A percentile compares a stretch with the other conserved stretches of the same genome.
phyloP scores from a whole-genome alignment of 257 asterid genomes.

The Nicotiana benthamiana region DNA sequence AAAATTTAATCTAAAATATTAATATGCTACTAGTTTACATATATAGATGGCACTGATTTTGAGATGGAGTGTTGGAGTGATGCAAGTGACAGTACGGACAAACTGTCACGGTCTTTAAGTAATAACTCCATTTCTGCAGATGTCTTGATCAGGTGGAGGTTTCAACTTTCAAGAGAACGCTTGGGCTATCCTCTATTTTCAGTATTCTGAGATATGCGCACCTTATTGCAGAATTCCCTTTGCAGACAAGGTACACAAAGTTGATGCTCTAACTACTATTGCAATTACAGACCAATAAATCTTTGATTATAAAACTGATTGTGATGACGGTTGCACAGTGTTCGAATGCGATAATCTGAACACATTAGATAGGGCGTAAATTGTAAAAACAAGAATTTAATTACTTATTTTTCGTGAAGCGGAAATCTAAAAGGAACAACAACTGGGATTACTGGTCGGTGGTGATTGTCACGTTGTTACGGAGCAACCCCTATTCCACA shows the following conservation, averaged over 20 bases:
- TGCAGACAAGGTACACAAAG: slow-evolving; percentile 14
- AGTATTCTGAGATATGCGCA: slow-evolving; percentile 14
- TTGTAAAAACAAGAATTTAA: too few species aligned
- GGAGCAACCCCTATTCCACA: too few species aligned
- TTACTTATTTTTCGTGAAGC: too few species aligned
- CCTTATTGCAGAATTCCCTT: slow-evolving; percentile 26
- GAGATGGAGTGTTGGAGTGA: slow-evolving; percentile 13
- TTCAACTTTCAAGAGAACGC: slow-evolving; percentile 6
- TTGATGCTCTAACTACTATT: background rate
- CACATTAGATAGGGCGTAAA: too few species aligned
- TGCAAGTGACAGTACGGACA: slow-evolving; percentile 10
- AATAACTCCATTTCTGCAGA: slow-evolving; percentile 13
- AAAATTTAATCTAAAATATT: too few species aligned
- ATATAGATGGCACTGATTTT: background rate
- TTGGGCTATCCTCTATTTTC: slow-evolving; percentile 23
- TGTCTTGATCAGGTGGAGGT: slow-evolving; percentile 3
- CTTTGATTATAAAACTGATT: background rate
- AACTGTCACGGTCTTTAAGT: slow-evolving; percentile 17
- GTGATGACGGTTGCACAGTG: background rate
- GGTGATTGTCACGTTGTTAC: too few species aligned
- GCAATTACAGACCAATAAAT: background rate
- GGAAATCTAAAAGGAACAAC: too few species aligned
- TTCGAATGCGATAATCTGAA: too few species aligned
- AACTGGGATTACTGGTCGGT: too few species aligned
- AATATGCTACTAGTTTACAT: too few species aligned